Percentiles rank a stretch among this genome's conserved stretches.
Evolutionary conservation across 495 filamentous ascomycete genomes (phyloP).

Genomic region (Talaromyces liani): DNA sequence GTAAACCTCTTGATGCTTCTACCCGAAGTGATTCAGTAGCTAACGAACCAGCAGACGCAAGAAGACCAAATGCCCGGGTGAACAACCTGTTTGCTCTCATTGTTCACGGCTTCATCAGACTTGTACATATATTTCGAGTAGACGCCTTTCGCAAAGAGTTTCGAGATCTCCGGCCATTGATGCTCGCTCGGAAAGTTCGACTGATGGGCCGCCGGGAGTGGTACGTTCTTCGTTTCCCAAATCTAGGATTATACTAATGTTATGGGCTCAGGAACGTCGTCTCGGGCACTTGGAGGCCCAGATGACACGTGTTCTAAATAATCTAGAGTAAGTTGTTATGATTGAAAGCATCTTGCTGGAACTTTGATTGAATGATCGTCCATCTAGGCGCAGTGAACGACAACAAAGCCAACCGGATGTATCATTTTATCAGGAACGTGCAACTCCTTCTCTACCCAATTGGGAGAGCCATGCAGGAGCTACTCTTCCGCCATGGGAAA

Average conservation of each 20-base stretch:
- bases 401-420: background rate
- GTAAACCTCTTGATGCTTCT: conserved; percentile 13
- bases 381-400: background rate
- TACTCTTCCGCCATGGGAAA: conserved; percentile 33
- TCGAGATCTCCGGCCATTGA: conserved; percentile 1
- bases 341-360: background rate
- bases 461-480: background rate
- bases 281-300: conserved; percentile 32
- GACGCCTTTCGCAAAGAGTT: conserved; percentile 16
- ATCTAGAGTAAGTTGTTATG: conserved; percentile 18
- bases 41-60: conserved; percentile 23
- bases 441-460: background rate
- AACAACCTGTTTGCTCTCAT: conserved; percentile 39
- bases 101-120: conserved; percentile 35
- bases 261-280: conserved; percentile 30
- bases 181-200: conserved; percentile 2
- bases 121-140: conserved; percentile 34
- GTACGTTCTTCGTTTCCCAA: background rate
- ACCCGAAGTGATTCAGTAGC: background rate
- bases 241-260: background rate
- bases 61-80: conserved; percentile 42
- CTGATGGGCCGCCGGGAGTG: background rate
- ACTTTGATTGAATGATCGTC: background rate
- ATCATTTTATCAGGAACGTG: background rate
- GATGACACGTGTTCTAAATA: conserved; percentile 28